These are phyloP conservation scores for Hyphodiscus hymeniophilus DNA, from an alignment of 495 filamentous ascomycete genomes.

Conservation along the genomic window DNA sequence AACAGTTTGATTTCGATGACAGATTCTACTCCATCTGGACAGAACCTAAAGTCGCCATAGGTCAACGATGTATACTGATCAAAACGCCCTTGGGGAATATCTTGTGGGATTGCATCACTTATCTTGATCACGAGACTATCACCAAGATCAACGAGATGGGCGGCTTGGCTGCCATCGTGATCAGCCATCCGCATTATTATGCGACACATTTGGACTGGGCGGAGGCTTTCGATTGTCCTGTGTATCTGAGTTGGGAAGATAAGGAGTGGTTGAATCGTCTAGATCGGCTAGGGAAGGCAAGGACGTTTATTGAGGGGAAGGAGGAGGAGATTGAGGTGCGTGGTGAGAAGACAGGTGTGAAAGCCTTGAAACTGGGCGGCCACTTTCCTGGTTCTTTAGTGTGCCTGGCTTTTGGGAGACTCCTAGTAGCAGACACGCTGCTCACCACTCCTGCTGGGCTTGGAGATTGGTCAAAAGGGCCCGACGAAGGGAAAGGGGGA, in stretches of 20 bases:
- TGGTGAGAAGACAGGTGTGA: conserved; percentile 42
- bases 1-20: conserved; percentile 24
- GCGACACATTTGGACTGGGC: conserved; percentile 63
- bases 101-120: conserved; percentile 67
- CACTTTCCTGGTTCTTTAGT: conserved; percentile 69
- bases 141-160: conserved; percentile 38
- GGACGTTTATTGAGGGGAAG: conserved; percentile 35
- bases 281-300: conserved; percentile 21
- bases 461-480: conserved; percentile 28
- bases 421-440: conserved; percentile 67
- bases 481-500: conserved; percentile 23
- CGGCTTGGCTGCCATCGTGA: conserved; percentile 63
- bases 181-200: conserved; percentile 76
- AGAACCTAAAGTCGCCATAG: conserved; percentile 59
- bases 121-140: conserved; percentile 53
- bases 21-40: conserved; percentile 46
- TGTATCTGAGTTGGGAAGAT: conserved; percentile 57
- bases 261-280: conserved; percentile 46
- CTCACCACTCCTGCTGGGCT: conserved; percentile 52
- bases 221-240: conserved; percentile 48
- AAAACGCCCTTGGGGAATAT: conserved; percentile 52
- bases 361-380: conserved; percentile 58
- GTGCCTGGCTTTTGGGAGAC: conserved; percentile 34
- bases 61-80: conserved; percentile 61
- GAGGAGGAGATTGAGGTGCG: conserved; percentile 26